Percentiles rank a stretch among this genome's conserved stretches.
phyloP scores from a whole-genome alignment of 331 rosid genomes.

The Telfairia occidentalis region DNA sequence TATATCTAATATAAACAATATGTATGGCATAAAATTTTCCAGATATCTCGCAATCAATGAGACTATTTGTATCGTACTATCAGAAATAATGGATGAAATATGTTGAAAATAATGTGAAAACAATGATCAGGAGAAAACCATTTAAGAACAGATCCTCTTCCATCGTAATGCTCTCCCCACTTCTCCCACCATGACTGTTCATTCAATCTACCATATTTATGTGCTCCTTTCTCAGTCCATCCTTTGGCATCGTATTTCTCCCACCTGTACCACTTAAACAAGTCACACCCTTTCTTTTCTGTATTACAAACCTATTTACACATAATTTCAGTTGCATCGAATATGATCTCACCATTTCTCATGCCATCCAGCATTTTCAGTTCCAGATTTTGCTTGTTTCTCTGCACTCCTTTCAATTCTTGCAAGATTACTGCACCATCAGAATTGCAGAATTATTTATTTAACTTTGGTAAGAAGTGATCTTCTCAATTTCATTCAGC shows the following conservation, averaged over 20 bases:
- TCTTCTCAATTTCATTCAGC: neutral
- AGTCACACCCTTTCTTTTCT: constrained; percentile 13
- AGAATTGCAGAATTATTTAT: constrained; percentile 1
- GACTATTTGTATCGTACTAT: neutral
- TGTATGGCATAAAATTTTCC: neutral
- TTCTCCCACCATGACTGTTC: constrained; percentile 99
- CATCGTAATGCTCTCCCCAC: constrained; percentile 98
- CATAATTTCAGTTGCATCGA: constrained; percentile 4
- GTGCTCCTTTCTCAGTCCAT: constrained; percentile 97
- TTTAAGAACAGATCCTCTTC: constrained; percentile 94
- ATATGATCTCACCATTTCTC: constrained; percentile 75
- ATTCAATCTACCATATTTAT: constrained; percentile 88
- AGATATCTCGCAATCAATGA: constrained; percentile 3
- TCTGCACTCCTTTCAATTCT: constrained; percentile 94
- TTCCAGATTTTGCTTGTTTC: constrained; percentile 92
- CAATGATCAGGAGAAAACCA: constrained; percentile 41
- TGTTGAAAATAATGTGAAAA: constrained; percentile 12
- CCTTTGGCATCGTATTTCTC: constrained; percentile 97
- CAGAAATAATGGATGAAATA: constrained; percentile 4
- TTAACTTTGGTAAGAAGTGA: constrained; percentile 1
- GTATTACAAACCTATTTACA: constrained; percentile 5
- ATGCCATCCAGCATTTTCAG: constrained; percentile 96
- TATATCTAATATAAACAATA: neutral
- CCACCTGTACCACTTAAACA: constrained; percentile 50
- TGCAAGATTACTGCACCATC: constrained; percentile 63